Evolutionary conservation across 2,329 filamentous ascomycete genomes (phyloP).

Genomic region (Ophiocordyceps sinensis): DNA sequence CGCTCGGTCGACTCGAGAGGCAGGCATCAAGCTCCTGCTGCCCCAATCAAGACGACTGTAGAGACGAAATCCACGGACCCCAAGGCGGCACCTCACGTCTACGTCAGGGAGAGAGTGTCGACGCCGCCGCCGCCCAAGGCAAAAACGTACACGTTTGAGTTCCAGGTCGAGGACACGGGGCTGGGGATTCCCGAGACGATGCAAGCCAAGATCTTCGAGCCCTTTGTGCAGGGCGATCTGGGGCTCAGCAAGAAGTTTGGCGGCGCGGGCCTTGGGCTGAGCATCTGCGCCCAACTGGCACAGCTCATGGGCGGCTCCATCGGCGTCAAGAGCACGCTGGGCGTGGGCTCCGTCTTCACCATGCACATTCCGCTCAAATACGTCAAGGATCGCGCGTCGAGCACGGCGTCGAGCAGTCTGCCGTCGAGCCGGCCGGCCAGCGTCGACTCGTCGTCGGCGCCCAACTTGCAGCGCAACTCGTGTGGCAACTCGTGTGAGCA

Average conservation of each 20-base stretch:
- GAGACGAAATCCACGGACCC: constrained; percentile 49
- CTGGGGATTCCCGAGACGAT: constrained; percentile 70
- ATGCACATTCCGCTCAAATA: constrained; percentile 73
- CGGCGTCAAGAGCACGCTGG: constrained; percentile 53
- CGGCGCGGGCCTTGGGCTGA: constrained; percentile 75
- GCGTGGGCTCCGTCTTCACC: constrained; percentile 65
- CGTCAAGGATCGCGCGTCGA: constrained; percentile 43
- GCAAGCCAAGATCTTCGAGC: constrained; percentile 77
- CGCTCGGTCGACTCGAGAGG: constrained; percentile 27
- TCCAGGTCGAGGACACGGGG: constrained; percentile 78
- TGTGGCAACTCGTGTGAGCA: constrained; percentile 12
- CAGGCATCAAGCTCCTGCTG: constrained; percentile 9
- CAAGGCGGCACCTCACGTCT: constrained; percentile 31
- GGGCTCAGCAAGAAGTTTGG: constrained; percentile 82
- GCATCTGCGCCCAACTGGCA: constrained; percentile 79
- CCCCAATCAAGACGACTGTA: constrained; percentile 30
- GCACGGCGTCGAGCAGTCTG: constrained; percentile 39
- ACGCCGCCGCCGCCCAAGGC: constrained; percentile 47
- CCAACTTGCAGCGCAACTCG: constrained; percentile 19
- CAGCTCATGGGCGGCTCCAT: constrained; percentile 72
- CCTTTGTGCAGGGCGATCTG: constrained; percentile 86
- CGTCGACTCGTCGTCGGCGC: constrained; percentile 24
- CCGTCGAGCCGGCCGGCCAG: constrained; percentile 31
- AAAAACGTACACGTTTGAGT: constrained; percentile 63
- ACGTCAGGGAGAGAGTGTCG: constrained; percentile 38